These are phyloP conservation scores for Botrytis deweyae DNA, from an alignment of 2,329 filamentous ascomycete genomes.

Conservation along the genomic window DNA sequence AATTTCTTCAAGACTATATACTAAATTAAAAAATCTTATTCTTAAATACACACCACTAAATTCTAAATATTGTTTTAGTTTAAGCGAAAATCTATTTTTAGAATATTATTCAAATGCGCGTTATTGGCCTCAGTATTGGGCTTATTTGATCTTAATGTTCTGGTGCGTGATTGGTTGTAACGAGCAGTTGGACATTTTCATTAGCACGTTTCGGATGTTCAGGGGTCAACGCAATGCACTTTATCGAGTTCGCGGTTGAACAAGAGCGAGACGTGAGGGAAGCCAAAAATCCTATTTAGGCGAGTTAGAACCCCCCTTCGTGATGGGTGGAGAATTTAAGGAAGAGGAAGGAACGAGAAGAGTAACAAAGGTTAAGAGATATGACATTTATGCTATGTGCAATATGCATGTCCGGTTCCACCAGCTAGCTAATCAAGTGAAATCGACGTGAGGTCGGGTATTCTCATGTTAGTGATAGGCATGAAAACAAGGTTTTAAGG, in stretches of 20 bases:
- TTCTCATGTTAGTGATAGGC: neutral
- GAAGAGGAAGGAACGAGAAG: neutral
- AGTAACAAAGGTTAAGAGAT: neutral
- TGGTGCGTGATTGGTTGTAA: neutral
- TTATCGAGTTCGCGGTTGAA: neutral
- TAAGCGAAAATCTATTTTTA: no score
- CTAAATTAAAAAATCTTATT: no score
- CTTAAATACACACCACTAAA: no score
- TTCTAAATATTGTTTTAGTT: no score
- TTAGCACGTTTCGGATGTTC: slow-evolving; percentile 6
- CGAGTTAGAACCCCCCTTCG: neutral
- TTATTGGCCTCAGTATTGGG: no score
- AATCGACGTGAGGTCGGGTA: neutral
- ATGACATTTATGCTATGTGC: neutral
- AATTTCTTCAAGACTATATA: no score
- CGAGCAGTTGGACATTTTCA: neutral
- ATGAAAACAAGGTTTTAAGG: neutral
- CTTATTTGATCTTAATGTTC: neutral
- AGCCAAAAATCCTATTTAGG: neutral
- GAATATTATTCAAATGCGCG: no score
- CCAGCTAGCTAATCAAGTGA: neutral
- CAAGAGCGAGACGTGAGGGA: neutral
- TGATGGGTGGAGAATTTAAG: neutral
- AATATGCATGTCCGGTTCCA: neutral
- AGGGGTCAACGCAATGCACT: slow-evolving; percentile 8